A percentile compares a stretch with the other conserved stretches of the same genome.
Conservation (phyloP, 768 basidiomycete genomes). For the Leccinum arenicola region DNA sequence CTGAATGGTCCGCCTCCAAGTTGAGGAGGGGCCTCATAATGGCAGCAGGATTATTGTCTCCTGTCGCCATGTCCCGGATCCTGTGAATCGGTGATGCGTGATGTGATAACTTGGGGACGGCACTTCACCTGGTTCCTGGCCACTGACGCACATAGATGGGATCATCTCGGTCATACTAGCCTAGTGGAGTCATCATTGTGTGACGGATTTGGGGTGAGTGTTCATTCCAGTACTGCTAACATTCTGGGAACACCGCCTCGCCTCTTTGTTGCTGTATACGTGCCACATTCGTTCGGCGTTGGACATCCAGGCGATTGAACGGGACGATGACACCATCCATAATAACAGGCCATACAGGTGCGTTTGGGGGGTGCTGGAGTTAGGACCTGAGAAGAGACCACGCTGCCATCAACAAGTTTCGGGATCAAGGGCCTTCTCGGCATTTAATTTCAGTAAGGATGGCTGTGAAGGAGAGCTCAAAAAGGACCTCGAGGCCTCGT, state of each 20-base stretch:
- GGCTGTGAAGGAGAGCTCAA: slow-evolving; percentile 7
- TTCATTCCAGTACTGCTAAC: neutral
- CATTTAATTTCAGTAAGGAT: slow-evolving; percentile 20
- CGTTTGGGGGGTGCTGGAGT: slow-evolving; percentile 1
- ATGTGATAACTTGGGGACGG: slow-evolving; percentile 2
- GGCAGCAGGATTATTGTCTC: neutral
- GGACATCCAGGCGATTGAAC: neutral
- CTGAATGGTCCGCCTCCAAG: slow-evolving; percentile 6
- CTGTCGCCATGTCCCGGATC: neutral
- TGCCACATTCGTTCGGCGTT: neutral
- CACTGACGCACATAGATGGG: slow-evolving; percentile 17
- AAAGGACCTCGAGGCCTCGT: slow-evolving; percentile 20
- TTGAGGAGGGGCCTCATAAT: neutral
- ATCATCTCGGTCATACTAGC: neutral
- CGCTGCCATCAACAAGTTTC: slow-evolving; percentile 9
- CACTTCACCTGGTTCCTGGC: slow-evolving; percentile 12
- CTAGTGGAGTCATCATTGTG: slow-evolving; percentile 11
- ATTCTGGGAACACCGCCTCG: neutral
- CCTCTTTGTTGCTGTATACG: slow-evolving; percentile 5
- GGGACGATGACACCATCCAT: neutral
- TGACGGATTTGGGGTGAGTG: slow-evolving; percentile 2
- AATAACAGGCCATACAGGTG: slow-evolving; percentile 6
- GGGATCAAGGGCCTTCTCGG: slow-evolving; percentile 15
- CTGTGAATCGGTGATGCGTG: slow-evolving; percentile 10
- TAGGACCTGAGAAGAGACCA: slow-evolving; percentile 1